These are phyloP conservation scores for Pichia nakasei DNA, from an alignment of 805 yeast species.

Conservation along the genomic window DNA sequence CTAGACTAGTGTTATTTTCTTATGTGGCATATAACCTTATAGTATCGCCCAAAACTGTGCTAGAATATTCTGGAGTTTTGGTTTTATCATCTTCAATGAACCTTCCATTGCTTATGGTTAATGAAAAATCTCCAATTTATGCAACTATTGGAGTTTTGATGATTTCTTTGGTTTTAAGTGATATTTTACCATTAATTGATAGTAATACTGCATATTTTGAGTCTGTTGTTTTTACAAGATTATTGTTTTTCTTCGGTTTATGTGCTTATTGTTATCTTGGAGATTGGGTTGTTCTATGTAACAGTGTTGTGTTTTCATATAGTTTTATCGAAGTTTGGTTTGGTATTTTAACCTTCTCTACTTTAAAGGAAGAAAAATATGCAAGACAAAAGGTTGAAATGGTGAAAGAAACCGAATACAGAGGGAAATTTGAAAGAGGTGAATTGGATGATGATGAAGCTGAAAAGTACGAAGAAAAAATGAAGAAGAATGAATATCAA, in stretches of 20 bases:
- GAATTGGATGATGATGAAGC: conserved; percentile 17
- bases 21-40: conserved; percentile 18
- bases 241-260: conserved; percentile 39
- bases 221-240: conserved; percentile 49
- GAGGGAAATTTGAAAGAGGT: conserved; percentile 22
- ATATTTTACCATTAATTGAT: conserved; percentile 49
- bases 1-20: conserved; percentile 16
- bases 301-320: conserved; percentile 52
- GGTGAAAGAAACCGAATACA: conserved; percentile 13
- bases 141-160: conserved; percentile 44
- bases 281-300: conserved; percentile 41
- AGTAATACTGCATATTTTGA: conserved; percentile 43
- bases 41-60: conserved; percentile 17
- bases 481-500: conserved; percentile 24
- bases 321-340: conserved; percentile 63
- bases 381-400: conserved; percentile 32
- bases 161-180: conserved; percentile 37
- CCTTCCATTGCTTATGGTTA: conserved; percentile 25
- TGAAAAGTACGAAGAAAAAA: conserved; percentile 15
- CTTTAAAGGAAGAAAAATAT: conserved; percentile 56
- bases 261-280: conserved; percentile 42
- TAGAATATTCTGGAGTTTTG: conserved; percentile 24
- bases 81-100: conserved; percentile 25
- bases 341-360: conserved; percentile 51
- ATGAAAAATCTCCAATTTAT: conserved; percentile 26